phyloP scores from a whole-genome alignment of 495 filamentous ascomycete genomes.

The Lineolata rhizophorae region DNA sequence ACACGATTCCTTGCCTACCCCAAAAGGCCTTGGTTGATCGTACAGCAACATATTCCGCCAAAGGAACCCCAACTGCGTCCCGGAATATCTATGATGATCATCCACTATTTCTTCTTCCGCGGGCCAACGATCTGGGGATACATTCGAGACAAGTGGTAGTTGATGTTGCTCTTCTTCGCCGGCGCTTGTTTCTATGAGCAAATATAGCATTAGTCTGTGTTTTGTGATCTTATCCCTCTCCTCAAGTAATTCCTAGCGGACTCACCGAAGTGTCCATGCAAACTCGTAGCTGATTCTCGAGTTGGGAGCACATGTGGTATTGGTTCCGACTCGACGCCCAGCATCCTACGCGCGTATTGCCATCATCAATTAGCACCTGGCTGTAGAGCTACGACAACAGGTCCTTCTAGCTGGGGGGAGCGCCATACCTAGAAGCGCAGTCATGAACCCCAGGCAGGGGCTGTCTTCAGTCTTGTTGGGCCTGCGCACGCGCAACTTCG shows the following conservation, averaged over 20 bases:
- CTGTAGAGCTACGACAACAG: not conserved
- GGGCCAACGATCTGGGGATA: constrained; percentile 56
- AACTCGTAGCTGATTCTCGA: constrained; percentile 63
- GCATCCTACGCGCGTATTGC: constrained; percentile 53
- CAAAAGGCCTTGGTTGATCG: too few relatives aligned
- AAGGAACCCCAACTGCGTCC: too few relatives aligned
- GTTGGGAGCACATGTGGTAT: constrained; percentile 46
- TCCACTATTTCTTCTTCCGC: constrained; percentile 39
- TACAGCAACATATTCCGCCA: too few relatives aligned
- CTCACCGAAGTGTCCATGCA: constrained; percentile 82
- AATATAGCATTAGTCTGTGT: too few relatives aligned
- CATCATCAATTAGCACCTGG: not conserved
- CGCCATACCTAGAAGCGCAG: not conserved
- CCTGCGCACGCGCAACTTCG: constrained; percentile 58
- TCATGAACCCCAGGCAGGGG: constrained; percentile 63
- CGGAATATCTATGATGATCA: too few relatives aligned
- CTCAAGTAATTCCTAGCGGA: constrained; percentile 1
- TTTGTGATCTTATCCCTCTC: not conserved
- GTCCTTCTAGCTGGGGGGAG: not conserved
- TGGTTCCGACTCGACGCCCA: constrained; percentile 79
- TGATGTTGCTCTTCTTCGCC: constrained; percentile 68
- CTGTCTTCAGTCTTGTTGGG: constrained; percentile 57
- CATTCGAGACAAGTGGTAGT: constrained; percentile 79
- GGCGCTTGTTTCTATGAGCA: too few relatives aligned
- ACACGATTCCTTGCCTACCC: too few relatives aligned